Base-by-base conservation (phyloP, 129 eudicot genomes). In the Flaveria bidentis region DNA sequence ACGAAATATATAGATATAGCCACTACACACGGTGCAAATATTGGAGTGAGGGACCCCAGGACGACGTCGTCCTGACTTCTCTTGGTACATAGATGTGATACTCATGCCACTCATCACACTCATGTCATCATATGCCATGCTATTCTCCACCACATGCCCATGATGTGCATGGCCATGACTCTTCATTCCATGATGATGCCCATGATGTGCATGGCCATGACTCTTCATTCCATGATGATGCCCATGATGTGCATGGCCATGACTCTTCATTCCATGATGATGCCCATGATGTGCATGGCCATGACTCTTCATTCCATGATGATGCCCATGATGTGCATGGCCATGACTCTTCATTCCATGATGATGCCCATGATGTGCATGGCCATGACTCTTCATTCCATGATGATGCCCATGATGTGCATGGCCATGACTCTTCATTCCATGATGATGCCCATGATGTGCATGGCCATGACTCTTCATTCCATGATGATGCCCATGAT, bases 31-130 rank as follows among this genome's bases (percentile, higher is more conserved):
- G 72, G 91, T 61, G 78, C 97, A 91, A n/a, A 91, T 86, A 69
- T 91, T 91, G 12, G 97, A 91, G 87, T 91, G 97, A 57, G 97
- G 97, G 61, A 91, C 79, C 75, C 97, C 97, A 5, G 94, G 90
- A 47, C 97, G 84, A 17, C 89, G 85, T 64, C 91, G 86, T 44
- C 80, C 86, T 3, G 69, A 78, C 76, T 82, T 76, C 45, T 76
- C 84, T 23, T 80, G 85, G 49, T 77, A 73, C 89, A 86, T 84
- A 16, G 88, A 87, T 62, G 85, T 70, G 82, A 85, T 84, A 60
- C 88, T 86, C 81, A 67, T 69, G 8, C 85, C 84, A 67, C 87
- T 85, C 76, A 76, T 60, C 52, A 58, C 8, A 47, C 89, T 86
- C 85, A 83, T 68, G 9, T 84, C 91, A 77, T 85, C 89, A 67